These are phyloP conservation scores for Pseudocercospora fuligena DNA, from an alignment of 2,329 filamentous ascomycete genomes.

Conservation along the genomic window DNA sequence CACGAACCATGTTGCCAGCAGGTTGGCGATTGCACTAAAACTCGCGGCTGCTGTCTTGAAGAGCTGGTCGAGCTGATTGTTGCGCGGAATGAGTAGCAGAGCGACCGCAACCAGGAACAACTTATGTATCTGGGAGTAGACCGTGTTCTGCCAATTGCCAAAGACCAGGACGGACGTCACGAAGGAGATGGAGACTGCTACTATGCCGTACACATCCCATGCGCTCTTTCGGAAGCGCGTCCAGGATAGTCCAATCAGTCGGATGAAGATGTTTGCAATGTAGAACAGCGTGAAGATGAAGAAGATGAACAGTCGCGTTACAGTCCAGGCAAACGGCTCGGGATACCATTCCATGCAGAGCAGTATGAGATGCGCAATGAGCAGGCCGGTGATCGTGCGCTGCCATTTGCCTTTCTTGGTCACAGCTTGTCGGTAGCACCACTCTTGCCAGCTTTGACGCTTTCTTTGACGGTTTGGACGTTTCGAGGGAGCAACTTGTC, in stretches of 20 bases:
- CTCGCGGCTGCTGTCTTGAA: constrained; percentile 98
- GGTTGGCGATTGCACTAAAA: constrained; percentile 85
- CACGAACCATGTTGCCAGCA: constrained; percentile 96
- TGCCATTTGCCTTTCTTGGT: constrained; percentile 96
- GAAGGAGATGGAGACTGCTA: constrained; percentile 79
- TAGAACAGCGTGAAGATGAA: constrained; percentile 83
- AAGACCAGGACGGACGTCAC: constrained; percentile 79
- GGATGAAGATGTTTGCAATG: constrained; percentile 78
- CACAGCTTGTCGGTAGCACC: constrained; percentile 93
- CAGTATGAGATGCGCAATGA: constrained; percentile 81
- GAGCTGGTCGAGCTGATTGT: constrained; percentile 94
- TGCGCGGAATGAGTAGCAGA: constrained; percentile 88
- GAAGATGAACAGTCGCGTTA: constrained; percentile 63
- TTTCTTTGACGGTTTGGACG: constrained; percentile 79
- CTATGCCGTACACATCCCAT: constrained; percentile 89
- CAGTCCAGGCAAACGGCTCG: constrained; percentile 73
- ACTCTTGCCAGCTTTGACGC: constrained; percentile 77
- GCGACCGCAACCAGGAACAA: constrained; percentile 90
- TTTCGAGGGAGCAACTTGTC: constrained; percentile 94
- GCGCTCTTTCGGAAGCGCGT: constrained; percentile 87
- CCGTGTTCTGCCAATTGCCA: constrained; percentile 57
- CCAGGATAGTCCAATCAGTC: constrained; percentile 89
- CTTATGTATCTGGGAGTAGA: constrained; percentile 87
- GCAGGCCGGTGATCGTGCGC: constrained; percentile 73
- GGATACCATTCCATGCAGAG: constrained; percentile 85